These are phyloP conservation scores for Tuber umbilicatum DNA, from an alignment of 495 filamentous ascomycete species.

Conservation along the genomic window DNA sequence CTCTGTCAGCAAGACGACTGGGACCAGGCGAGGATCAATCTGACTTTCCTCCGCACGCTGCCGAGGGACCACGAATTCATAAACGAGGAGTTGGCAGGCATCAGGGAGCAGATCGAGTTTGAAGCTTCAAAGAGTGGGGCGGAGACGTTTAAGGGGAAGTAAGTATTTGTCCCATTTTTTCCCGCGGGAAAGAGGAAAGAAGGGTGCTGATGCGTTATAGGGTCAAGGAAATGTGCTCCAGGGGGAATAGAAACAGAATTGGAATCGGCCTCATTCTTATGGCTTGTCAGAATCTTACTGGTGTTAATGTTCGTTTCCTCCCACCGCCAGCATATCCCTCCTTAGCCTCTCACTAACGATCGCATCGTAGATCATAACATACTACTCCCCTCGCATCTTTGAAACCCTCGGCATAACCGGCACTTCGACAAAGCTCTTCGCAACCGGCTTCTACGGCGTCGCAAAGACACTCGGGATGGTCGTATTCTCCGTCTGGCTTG, in stretches of 20 bases:
- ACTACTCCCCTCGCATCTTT: constrained; percentile 52
- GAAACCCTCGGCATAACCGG: constrained; percentile 48
- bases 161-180: neutral
- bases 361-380: constrained; percentile 45
- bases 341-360: neutral
- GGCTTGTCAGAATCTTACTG: constrained; percentile 41
- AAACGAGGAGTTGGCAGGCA: constrained; percentile 38
- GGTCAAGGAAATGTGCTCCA: constrained; percentile 27
- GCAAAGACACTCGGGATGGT: constrained; percentile 47
- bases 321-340: neutral
- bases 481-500: constrained; percentile 36
- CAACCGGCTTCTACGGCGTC: constrained; percentile 51
- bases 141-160: constrained; percentile 20
- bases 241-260: constrained; percentile 40
- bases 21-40: constrained; percentile 48
- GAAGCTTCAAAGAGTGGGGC: constrained; percentile 19
- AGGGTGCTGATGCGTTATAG: constrained; percentile 2
- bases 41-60: constrained; percentile 45
- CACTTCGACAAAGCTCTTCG: constrained; percentile 47
- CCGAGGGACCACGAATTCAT: constrained; percentile 41
- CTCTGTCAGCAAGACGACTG: constrained; percentile 50
- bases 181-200: neutral
- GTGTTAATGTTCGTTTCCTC: constrained; percentile 34
- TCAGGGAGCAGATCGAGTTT: constrained; percentile 39
- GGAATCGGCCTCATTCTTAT: constrained; percentile 39